These are phyloP conservation scores for Mortierella sp. DNA, from an alignment of 371 early-diverging fungal species.

Conservation along the genomic window DNA sequence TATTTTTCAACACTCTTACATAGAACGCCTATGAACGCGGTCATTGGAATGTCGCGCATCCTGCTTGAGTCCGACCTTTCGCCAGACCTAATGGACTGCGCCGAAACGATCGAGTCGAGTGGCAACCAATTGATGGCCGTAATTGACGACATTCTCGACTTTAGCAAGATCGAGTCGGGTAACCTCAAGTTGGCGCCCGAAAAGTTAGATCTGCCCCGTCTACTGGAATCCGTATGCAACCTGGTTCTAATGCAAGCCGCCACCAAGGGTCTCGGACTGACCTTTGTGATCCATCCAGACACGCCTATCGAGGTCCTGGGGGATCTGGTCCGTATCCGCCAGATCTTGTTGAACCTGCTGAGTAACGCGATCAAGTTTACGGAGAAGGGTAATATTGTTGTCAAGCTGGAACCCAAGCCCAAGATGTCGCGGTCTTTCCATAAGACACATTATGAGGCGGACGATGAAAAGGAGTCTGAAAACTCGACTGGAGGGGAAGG, in stretches of 20 bases:
- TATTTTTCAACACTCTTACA: neutral
- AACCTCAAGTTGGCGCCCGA: constrained; percentile 58
- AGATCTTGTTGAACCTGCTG: constrained; percentile 63
- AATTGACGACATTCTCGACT: constrained; percentile 69
- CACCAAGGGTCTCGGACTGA: constrained; percentile 47
- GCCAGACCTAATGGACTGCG: constrained; percentile 72
- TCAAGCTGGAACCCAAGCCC: constrained; percentile 41
- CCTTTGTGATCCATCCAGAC: constrained; percentile 70
- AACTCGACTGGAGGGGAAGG: neutral
- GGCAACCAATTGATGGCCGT: constrained; percentile 67
- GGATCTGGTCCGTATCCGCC: constrained; percentile 62
- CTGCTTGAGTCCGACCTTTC: constrained; percentile 71
- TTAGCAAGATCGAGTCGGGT: constrained; percentile 66
- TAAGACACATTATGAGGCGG: constrained; percentile 7
- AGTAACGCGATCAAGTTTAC: constrained; percentile 77
- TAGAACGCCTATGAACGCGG: constrained; percentile 66
- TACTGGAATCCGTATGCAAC: constrained; percentile 49
- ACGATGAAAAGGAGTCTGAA: neutral
- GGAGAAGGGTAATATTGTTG: constrained; percentile 68
- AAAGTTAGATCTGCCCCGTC: constrained; percentile 31
- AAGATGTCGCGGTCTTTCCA: constrained; percentile 5
- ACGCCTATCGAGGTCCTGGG: constrained; percentile 66
- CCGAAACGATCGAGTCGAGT: constrained; percentile 72
- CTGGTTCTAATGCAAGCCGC: constrained; percentile 68
- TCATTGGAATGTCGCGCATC: constrained; percentile 76